Conservation (phyloP, 2,329 filamentous ascomycete genomes). For the Fusarium sp. region DNA sequence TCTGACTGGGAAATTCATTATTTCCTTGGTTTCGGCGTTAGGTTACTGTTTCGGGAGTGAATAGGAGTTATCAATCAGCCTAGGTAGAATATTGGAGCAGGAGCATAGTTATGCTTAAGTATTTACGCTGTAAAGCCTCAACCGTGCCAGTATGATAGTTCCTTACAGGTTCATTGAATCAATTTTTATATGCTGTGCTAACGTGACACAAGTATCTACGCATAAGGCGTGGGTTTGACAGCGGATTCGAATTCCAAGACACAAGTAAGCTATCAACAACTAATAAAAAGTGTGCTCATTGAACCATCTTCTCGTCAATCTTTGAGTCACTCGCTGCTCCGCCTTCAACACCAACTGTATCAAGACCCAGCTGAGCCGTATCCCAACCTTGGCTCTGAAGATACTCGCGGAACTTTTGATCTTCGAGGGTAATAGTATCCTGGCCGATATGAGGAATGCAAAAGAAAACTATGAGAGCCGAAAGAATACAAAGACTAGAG, state of each 20-base stretch:
- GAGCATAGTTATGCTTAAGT: neutral
- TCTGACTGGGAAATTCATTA: neutral
- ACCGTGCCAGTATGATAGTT: neutral
- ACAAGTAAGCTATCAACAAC: neutral
- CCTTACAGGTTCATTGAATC: neutral
- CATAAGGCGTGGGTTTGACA: neutral
- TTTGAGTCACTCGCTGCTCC: slow-evolving; percentile 18
- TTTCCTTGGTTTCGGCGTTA: neutral
- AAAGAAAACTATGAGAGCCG: slow-evolving; percentile 69
- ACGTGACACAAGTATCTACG: neutral
- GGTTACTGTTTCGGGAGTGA: neutral
- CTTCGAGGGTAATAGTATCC: slow-evolving; percentile 85
- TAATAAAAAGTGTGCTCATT: neutral
- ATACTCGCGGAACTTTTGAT: slow-evolving; percentile 79
- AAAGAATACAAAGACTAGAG: slow-evolving; percentile 79
- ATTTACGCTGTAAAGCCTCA: neutral
- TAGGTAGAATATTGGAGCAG: neutral
- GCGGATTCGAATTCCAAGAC: neutral
- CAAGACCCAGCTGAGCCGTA: slow-evolving; percentile 64
- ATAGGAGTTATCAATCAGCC: neutral
- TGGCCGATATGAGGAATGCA: slow-evolving; percentile 82
- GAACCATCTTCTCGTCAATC: slow-evolving; percentile 9
- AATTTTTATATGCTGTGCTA: no score
- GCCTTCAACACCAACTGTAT: slow-evolving; percentile 42
- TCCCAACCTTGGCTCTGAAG: slow-evolving; percentile 82